These are phyloP conservation scores for Phycomyces blakesleeanus DNA, from an alignment of 192 early-diverging fungal genomes.

Conservation along the genomic window DNA sequence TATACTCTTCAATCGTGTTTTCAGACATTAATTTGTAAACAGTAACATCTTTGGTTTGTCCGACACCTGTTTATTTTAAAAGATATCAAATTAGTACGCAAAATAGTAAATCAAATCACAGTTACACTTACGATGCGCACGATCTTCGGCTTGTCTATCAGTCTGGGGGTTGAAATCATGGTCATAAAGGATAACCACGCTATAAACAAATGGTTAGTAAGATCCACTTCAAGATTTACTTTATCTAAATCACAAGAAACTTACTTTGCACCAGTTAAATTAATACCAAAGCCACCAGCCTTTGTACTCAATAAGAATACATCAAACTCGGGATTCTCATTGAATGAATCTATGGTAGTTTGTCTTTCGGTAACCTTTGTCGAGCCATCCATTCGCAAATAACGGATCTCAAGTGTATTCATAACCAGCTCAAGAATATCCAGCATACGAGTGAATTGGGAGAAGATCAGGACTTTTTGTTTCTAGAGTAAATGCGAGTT, in stretches of 20 bases:
- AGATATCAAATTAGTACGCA: background rate
- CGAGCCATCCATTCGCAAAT: slow-evolving; percentile 63
- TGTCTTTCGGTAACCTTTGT: slow-evolving; percentile 70
- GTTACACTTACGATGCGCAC: slow-evolving; percentile 64
- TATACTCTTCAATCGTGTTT: slow-evolving; percentile 68
- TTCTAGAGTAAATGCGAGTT: slow-evolving; percentile 21
- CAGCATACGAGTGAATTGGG: slow-evolving; percentile 80
- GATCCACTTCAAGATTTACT: too few species aligned
- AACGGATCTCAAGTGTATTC: slow-evolving; percentile 43
- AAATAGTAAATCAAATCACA: background rate
- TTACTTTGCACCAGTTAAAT: slow-evolving; percentile 69
- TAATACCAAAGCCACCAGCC: slow-evolving; percentile 81
- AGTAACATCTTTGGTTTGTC: slow-evolving; percentile 77
- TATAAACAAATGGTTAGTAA: background rate
- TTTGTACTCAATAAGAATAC: slow-evolving; percentile 77
- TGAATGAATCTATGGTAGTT: slow-evolving; percentile 76
- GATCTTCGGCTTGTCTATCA: slow-evolving; percentile 81
- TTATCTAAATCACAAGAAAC: slow-evolving; percentile 1
- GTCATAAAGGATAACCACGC: slow-evolving; percentile 71
- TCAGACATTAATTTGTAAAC: slow-evolving; percentile 68
- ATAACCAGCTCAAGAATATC: slow-evolving; percentile 80
- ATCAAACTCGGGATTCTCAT: slow-evolving; percentile 43
- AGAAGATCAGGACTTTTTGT: slow-evolving; percentile 77
- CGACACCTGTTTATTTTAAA: slow-evolving; percentile 50
- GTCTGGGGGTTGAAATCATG: slow-evolving; percentile 88